Percentiles rank a stretch among this genome's conserved stretches.
Conservation (phyloP, 768 basidiomycete genomes). For the Macrocybe gigantea region DNA sequence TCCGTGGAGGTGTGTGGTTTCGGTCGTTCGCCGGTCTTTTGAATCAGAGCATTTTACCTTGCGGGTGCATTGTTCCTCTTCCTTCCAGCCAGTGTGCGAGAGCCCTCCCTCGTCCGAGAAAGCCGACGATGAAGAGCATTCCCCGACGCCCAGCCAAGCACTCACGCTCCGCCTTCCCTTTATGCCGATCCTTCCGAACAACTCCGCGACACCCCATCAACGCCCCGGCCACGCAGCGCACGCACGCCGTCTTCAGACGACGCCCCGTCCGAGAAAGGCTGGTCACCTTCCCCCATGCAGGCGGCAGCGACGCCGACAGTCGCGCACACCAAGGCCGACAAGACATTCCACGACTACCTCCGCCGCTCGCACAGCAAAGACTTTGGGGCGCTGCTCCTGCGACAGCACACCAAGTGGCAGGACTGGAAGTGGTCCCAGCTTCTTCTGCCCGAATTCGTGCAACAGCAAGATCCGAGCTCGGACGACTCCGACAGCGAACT, state of each 20-base stretch:
- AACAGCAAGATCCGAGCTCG: too few species aligned
- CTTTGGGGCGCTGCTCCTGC: constrained; percentile 7
- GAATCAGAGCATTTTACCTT: background rate
- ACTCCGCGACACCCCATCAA: too few species aligned
- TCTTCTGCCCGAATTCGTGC: constrained; percentile 14
- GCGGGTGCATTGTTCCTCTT: background rate
- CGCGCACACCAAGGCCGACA: constrained; percentile 7
- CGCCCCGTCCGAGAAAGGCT: too few species aligned
- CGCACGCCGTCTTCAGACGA: too few species aligned
- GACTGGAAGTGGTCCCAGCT: constrained; percentile 42
- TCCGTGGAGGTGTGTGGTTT: background rate
- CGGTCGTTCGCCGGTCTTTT: background rate
- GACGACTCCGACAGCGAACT: too few species aligned
- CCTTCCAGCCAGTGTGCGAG: background rate
- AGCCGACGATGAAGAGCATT: background rate
- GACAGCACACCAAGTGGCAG: constrained; percentile 21
- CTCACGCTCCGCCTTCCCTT: too few species aligned
- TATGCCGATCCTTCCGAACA: too few species aligned
- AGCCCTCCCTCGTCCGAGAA: background rate
- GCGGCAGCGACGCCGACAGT: constrained; percentile 1
- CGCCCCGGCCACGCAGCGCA: too few species aligned
- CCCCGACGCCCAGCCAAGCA: too few species aligned
- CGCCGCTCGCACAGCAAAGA: constrained; percentile 24
- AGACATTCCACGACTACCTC: constrained; percentile 24
- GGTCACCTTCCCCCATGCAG: constrained; percentile 3